These are phyloP conservation scores for Clavispora vitiphila DNA, from an alignment of 805 yeast genomes.

Conservation along the genomic window DNA sequence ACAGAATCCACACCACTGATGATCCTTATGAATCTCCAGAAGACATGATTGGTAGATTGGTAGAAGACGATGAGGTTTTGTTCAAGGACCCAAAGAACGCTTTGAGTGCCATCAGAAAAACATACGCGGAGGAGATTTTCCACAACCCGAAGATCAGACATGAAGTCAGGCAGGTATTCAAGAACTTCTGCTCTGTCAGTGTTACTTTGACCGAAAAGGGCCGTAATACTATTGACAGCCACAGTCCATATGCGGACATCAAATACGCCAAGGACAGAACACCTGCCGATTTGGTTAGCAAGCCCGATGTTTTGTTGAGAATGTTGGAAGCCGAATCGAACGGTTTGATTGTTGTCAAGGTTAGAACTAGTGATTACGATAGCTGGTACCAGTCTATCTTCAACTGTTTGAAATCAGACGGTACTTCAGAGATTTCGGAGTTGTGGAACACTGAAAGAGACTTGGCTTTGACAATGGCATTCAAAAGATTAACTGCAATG, in stretches of 20 bases:
- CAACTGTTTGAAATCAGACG: conserved; percentile 65
- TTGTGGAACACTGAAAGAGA: conserved; percentile 81
- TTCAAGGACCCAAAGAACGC: conserved; percentile 60
- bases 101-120: conserved; percentile 65
- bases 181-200: conserved; percentile 61
- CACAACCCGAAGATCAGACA: conserved; percentile 78
- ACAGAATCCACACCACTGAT: conserved; percentile 64
- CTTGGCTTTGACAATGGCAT: conserved; percentile 58
- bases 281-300: conserved; percentile 63
- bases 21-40: conserved; percentile 61
- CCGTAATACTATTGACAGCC: conserved; percentile 63
- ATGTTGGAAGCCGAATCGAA: conserved; percentile 88
- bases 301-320: conserved; percentile 79
- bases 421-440: conserved; percentile 66
- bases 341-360: conserved; percentile 64
- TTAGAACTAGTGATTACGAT: conserved; percentile 45
- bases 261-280: conserved; percentile 85
- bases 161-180: conserved; percentile 59
- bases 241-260: conserved; percentile 80
- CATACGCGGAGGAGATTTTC: conserved; percentile 73
- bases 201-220: conserved; percentile 76
- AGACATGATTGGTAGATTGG: conserved; percentile 47
- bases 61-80: conserved; percentile 43
- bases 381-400: conserved; percentile 39
- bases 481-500: conserved; percentile 61